Conservation (phyloP, 2,329 filamentous ascomycete species). For the Plectosphaerella cucumerina region DNA sequence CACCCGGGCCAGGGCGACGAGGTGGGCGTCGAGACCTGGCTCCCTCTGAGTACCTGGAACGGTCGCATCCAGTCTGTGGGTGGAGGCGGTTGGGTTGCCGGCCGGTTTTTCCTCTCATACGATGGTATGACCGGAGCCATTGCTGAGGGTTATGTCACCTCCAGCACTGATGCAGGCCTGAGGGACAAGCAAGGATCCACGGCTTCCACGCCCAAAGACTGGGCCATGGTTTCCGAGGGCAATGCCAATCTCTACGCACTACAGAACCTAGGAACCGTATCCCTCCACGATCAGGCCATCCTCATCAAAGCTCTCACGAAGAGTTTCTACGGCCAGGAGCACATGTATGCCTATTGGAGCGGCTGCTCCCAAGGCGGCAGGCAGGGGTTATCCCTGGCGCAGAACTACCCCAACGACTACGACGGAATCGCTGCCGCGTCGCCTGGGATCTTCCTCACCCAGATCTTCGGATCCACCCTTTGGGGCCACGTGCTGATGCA, state of each 20-base stretch:
- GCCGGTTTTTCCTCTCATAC: slow-evolving; percentile 11
- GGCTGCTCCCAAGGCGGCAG: slow-evolving; percentile 50
- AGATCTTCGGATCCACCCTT: background rate
- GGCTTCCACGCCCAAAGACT: background rate
- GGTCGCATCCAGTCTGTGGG: slow-evolving; percentile 22
- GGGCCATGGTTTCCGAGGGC: slow-evolving; percentile 14
- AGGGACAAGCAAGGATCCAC: background rate
- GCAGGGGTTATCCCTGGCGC: slow-evolving; percentile 42
- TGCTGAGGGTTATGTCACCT: slow-evolving; percentile 14
- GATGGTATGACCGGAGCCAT: slow-evolving; percentile 13
- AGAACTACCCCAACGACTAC: slow-evolving; percentile 44
- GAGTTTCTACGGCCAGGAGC: slow-evolving; percentile 30
- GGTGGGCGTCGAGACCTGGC: slow-evolving; percentile 18
- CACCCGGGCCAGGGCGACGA: slow-evolving; percentile 14
- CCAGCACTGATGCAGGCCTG: slow-evolving; percentile 16
- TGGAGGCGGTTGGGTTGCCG: slow-evolving; percentile 23
- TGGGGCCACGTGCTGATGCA: background rate
- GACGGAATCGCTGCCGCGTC: slow-evolving; percentile 32
- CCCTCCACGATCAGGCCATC: slow-evolving; percentile 27
- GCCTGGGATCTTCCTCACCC: slow-evolving; percentile 18
- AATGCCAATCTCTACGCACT: slow-evolving; percentile 19
- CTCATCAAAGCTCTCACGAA: slow-evolving; percentile 36
- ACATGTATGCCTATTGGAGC: slow-evolving; percentile 39
- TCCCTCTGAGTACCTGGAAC: slow-evolving; percentile 22
- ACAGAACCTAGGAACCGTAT: slow-evolving; percentile 19